Evolutionary conservation across 73 alveolate species (phyloP), one percentile per base, ranked within the genome.

Genomic region (Durusdinium trenchii): DNA sequence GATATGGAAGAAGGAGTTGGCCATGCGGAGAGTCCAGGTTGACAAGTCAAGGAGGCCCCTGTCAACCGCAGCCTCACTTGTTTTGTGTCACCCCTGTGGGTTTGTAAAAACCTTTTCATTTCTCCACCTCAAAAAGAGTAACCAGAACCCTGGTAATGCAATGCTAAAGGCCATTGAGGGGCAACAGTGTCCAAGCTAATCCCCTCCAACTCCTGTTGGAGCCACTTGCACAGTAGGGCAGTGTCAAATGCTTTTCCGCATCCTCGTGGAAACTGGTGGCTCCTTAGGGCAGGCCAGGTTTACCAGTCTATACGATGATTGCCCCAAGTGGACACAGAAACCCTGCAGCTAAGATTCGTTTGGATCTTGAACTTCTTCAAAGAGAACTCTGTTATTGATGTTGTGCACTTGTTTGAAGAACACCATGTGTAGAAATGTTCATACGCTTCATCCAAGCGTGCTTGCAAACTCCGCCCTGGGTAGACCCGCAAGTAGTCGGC

Each of bases 1-100:
- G 46, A 89, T 23, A 35, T 89, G 96, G n/a, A 89, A 89, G 50
- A 43, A 89, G 30, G 3, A 20, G 85, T 64, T 89, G 84, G 71
- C 51, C 51, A 43, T 86, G 14, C 52, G 10, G 32, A 89, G 14
- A 38, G 86, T 42, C 96, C 96, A 89, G 6, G 46, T 42, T 32
- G 64, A 51, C 36, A 89, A 38, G 40, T 61, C 52, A 6, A 89
- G 23, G 42, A 69, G 84, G 45, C 64, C 96, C 1, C 4, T 2
- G n/a, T 50, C 52, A 67, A 38, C 51, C 30, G n/a, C 26, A 28
- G 69, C 86, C 85, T 69, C 14, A 43, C 69, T 50, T 42, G 23
- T 40, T 75, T 32, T 76, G 1, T 12, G n/a, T 28, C 26, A 23
- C 45, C n/a, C n/a, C n/a, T n/a, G n/a, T n/a, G n/a, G n/a, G n/a